phyloP scores from a whole-genome alignment of 1,284 basidiomycete species.

The Ceratobasidium theobromae region DNA sequence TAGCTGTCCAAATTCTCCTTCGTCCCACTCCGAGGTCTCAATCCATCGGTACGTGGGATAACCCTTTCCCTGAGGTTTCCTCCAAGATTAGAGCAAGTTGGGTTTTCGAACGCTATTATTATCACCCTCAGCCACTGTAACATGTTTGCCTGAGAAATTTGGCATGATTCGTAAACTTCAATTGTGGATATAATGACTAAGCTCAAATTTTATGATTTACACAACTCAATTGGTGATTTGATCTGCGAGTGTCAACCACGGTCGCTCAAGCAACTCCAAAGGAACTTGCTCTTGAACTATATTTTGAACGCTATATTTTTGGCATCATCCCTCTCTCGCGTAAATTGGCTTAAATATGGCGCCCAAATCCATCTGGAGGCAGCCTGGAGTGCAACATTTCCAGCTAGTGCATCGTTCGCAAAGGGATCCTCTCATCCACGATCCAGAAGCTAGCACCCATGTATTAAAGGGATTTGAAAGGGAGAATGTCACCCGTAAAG shows the following conservation, averaged over 20 bases:
- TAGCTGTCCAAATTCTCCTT: too few species aligned
- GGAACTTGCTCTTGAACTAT: background rate
- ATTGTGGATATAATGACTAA: slow-evolving; percentile 8
- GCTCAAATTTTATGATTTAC: slow-evolving; percentile 13
- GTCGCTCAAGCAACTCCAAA: background rate
- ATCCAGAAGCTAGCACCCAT: slow-evolving; percentile 84
- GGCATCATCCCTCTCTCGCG: background rate
- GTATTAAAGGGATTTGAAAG: slow-evolving; percentile 84
- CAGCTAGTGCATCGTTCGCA: slow-evolving; percentile 97
- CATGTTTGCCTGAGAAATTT: too few species aligned
- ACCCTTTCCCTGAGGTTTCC: too few species aligned
- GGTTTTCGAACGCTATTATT: too few species aligned
- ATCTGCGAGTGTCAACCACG: slow-evolving; percentile 7
- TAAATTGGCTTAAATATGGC: slow-evolving; percentile 39
- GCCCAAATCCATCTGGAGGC: slow-evolving; percentile 84
- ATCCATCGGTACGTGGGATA: too few species aligned
- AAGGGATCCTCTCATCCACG: slow-evolving; percentile 92
- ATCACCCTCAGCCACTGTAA: too few species aligned
- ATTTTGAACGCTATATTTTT: background rate
- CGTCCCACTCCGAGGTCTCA: too few species aligned
- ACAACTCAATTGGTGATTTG: slow-evolving; percentile 1
- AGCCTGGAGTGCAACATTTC: slow-evolving; percentile 87
- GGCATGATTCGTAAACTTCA: background rate
- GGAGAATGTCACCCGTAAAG: slow-evolving; percentile 66
- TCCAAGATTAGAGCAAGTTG: too few species aligned